These are phyloP conservation scores for Cladosporium velox DNA, from an alignment of 2,329 filamentous ascomycete species.

Conservation along the genomic window DNA sequence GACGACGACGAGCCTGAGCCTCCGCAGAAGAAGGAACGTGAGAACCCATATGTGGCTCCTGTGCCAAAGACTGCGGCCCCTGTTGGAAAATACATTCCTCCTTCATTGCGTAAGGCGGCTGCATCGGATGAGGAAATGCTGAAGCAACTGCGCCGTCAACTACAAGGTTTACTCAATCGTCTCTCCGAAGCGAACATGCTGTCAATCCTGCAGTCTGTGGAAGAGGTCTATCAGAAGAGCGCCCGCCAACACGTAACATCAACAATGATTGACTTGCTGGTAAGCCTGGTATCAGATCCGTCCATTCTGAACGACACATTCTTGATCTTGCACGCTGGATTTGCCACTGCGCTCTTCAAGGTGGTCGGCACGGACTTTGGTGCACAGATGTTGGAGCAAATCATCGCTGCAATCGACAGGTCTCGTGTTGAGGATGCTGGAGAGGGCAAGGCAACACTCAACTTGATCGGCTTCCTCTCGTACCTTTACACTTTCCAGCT, in stretches of 20 bases:
- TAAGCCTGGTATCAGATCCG: slow-evolving; percentile 77
- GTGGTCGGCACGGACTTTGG: slow-evolving; percentile 86
- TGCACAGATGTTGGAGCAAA: slow-evolving; percentile 76
- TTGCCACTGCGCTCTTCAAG: slow-evolving; percentile 84
- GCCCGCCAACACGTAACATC: slow-evolving; percentile 87
- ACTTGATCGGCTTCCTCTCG: slow-evolving; percentile 79
- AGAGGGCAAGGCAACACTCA: slow-evolving; percentile 65
- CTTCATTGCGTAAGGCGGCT: slow-evolving; percentile 69
- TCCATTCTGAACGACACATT: slow-evolving; percentile 83
- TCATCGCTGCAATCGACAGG: slow-evolving; percentile 73
- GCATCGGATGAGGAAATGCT: slow-evolving; percentile 67
- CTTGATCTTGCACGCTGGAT: slow-evolving; percentile 85
- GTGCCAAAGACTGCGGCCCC: slow-evolving; percentile 43
- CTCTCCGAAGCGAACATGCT: slow-evolving; percentile 88
- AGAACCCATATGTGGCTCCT: slow-evolving; percentile 90
- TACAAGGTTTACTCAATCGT: slow-evolving; percentile 88
- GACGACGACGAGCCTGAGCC: slow-evolving; percentile 33
- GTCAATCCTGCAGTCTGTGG: slow-evolving; percentile 78
- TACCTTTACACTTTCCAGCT: slow-evolving; percentile 93
- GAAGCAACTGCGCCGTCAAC: slow-evolving; percentile 71
- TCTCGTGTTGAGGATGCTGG: slow-evolving; percentile 34
- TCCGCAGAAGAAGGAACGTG: slow-evolving; percentile 55
- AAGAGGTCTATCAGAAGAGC: slow-evolving; percentile 79
- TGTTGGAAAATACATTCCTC: slow-evolving; percentile 80
- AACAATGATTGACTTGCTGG: slow-evolving; percentile 72